Base-by-base conservation (phyloP, 371 early-diverging fungal genomes). In the Mucor mucedo region DNA sequence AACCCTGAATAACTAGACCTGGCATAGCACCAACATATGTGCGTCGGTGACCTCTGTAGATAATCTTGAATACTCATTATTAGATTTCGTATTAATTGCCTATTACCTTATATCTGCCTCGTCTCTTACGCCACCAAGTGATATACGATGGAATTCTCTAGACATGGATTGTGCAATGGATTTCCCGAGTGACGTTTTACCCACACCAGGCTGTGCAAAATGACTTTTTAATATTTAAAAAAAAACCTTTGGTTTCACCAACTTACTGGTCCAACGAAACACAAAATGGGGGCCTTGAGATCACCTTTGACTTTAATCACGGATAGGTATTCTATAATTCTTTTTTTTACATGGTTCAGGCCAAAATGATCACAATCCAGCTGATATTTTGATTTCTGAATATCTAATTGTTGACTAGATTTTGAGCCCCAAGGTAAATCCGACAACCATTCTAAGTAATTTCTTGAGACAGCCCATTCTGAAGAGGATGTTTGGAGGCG, bases 21-120 rank as follows among this genome's bases (percentile, higher is more conserved):
- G 95, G 95, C 80, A 94, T 78, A 28, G 93, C 87, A 11, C 94
- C 94, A 55, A 95, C 85, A 76, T 95, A 95, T 3, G 95, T 93
- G 27, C 94, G 80, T 10, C 94, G 84, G 75, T 95, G 95, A 1
- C 95, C 95, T 38, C 93, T 85, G 21, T 54, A n/a, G 33, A 9
- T 40, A 21, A 13, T 41, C 27, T 14, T 42, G 2, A 28, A 55
- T 10, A 10, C 21, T 21, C 21, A 21, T 21, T 21, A 21, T 21
- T 21, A 21, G 21, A 21, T 21, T 21, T 1, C 21, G 21, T 21
- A 21, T 21, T 21, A 21, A 21, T 21, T 21, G 21, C 21, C 21
- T 21, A 21, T 21, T 73, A 71, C 79, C 76, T 84, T 21, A 95
- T 92, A 66, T 94, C 93, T 4, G 93, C 91, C 70, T 92, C 94